Evolutionary conservation across 2,329 filamentous ascomycete genomes (phyloP), one percentile per base, ranked within the genome.

Genomic region (Fusarium devonianum): DNA sequence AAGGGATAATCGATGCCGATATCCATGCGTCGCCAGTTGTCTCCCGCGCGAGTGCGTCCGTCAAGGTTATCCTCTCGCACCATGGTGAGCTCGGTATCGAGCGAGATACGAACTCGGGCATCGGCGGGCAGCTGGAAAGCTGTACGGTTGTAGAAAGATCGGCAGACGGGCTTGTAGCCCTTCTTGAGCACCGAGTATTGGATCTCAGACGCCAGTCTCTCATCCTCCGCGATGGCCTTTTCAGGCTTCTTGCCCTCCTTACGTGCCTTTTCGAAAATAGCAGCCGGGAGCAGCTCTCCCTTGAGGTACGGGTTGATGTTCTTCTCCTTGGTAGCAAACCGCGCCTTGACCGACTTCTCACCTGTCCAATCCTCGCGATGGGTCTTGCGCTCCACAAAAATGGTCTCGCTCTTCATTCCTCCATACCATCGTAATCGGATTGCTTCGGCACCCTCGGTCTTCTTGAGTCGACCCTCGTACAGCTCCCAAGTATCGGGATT

Each of bases 301-400:
- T 81, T 81, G 73, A 99, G 78, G 70, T 92, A 99, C 11, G 90
- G 82, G 68, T 97, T 97, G 67, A 99, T 88, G 56, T 97, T 90
- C 81, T 99, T 99, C 76, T 99, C 94, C 77, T 99, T 97, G 58
- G 94, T 80, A 7, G 89, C 82, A 68, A 99, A 99, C 32, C 94
- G 89, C 32, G 94, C 93, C 77, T 99, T 99, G 75, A 99, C 94
- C 2, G 93, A 97, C 76, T 97, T 96, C 72, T 99, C 94, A 49
- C 94, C 94, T 0, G 94, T 99, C 94, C 94, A 99, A 71, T 99
- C 94, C 73, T 99, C 94, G 28, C 94, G 88, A 76, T 99, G 94
- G 1, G 94, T 99, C 76, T 99, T 99, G 56, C 94, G 85, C 78
- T 99, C 94, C 17, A 99, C 88, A 67, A 97, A 99, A 48, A 97